Evolutionary conservation across 345 rosid genomes (phyloP).

Genomic region (thale cress (Arabidopsis thaliana)): TAIR10.1 NC_003076.8:8908501-8909000

Average conservation of each 20-base stretch:
- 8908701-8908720: constrained; percentile 18
- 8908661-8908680: constrained; percentile 7
- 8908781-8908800: constrained; percentile 86
- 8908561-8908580: neutral
- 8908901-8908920: constrained; percentile 65
- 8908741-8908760: constrained; percentile 94
- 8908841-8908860: constrained; percentile 70
- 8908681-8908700: constrained; percentile 27
- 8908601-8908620: constrained; percentile 29
- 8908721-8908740: constrained; percentile 59
- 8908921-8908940: constrained; percentile 65
- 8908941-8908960: constrained; percentile 46
- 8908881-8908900: constrained; percentile 37
- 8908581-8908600: neutral
- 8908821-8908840: constrained; percentile 81
- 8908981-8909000: constrained; percentile 5
- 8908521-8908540: neutral
- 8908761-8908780: constrained; percentile 91
- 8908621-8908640: constrained; percentile 22
- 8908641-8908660: neutral
- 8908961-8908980: constrained; percentile 43
- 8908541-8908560: constrained; percentile 6
- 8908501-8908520: constrained; percentile 3
- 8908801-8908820: constrained; percentile 83
- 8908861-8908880: constrained; percentile 38